Base-by-base conservation (phyloP, 2,329 filamentous ascomycete species). In the Diaporthe ampelina region DNA sequence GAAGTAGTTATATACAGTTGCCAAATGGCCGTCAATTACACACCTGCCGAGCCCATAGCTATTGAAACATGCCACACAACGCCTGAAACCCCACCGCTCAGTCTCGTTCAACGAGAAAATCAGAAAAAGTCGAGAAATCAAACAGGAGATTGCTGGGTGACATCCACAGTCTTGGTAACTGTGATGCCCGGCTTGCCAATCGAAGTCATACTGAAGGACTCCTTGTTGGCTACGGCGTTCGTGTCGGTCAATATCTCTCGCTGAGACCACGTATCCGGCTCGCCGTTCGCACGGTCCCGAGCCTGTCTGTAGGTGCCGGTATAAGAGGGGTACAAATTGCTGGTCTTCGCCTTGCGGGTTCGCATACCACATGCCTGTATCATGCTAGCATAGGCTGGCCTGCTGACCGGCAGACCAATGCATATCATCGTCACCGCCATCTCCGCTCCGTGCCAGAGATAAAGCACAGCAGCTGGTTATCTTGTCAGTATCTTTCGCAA, bases 371-470 rank as follows among this genome's bases (percentile, higher is more conserved):
- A 69, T 43, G 59, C 58, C 45, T 63, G 58, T 35, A 74, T 52
- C n/a, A 75, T 75, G 72, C 63, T 71, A 7, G 40, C 45, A 35
- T 72, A 65, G 26, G 74, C 74, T n/a, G 74, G 74, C 32, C 72
- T 73, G 72, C 74, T 72, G 2, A 74, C 72, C 26, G 74, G 74
- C 61, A 75, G 37, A 29, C 74, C 74, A 15, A 75, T 75, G 72
- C 74, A 75, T 56, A 75, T 75, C 74, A 75, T 75, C 17, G 74
- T 75, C 21, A 75, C 74, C 54, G 74, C 74, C 74, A 75, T 75
- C n/a, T 75, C 74, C 48, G 74, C 72, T 13, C 74, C 74, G 43
- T 75, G 74, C 74, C 74, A 75, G 17, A 75, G 71, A 50, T 75
- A 75, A 37, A 75, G 74, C 4, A 75, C 70, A 11, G 74, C 72